These are phyloP conservation scores for Nothomitra cinnamomea DNA, from an alignment of 2,329 filamentous ascomycete genomes.

Conservation along the genomic window DNA sequence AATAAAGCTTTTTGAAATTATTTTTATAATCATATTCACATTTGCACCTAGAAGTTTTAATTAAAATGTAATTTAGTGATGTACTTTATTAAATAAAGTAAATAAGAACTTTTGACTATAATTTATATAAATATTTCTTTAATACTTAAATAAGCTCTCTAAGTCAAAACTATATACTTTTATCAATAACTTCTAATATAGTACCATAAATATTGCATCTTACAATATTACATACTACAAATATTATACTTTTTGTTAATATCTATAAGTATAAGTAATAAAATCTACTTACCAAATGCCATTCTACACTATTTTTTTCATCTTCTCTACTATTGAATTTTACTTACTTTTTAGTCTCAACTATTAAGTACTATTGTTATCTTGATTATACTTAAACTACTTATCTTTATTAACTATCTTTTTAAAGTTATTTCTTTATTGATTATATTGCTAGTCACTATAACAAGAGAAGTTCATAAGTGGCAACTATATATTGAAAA, in stretches of 20 bases:
- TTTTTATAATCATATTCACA: neutral
- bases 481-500: neutral
- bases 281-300: neutral
- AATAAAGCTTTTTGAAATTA: neutral
- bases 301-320: neutral
- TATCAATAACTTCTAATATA: no score
- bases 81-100: neutral
- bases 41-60: neutral
- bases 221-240: no score
- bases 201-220: no score
- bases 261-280: no score
- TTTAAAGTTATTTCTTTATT: neutral
- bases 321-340: neutral
- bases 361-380: neutral
- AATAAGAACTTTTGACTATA: no score
- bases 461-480: neutral
- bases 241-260: no score
- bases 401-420: neutral
- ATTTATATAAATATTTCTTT: no score
- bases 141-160: no score
- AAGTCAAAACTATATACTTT: no score
- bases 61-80: neutral
- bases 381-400: neutral
- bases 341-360: neutral
- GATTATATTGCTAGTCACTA: neutral